Percentiles rank a stretch among this genome's conserved stretches.
phyloP scores from a whole-genome alignment of 2,329 filamentous ascomycete genomes.

The Sporothrix inflata region DNA sequence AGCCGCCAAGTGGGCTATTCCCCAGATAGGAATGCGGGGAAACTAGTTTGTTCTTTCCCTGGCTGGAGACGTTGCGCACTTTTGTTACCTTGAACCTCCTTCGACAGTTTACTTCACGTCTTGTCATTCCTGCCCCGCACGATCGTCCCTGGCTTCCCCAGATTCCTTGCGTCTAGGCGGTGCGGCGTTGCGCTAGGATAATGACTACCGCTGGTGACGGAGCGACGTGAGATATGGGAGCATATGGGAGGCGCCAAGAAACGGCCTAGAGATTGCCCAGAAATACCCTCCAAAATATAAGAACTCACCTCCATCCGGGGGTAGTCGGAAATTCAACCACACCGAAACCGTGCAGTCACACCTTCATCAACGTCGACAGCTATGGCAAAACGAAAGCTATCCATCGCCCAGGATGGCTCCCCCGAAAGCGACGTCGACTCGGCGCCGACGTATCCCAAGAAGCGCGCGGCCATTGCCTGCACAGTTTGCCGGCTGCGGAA shows the following conservation, averaged over 20 bases:
- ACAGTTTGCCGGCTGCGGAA: neutral
- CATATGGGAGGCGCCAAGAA: neutral
- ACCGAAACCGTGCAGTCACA: neutral
- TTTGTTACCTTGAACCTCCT: too few relatives aligned
- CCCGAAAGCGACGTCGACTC: neutral
- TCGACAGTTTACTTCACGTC: neutral
- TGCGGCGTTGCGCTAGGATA: neutral
- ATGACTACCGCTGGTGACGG: neutral
- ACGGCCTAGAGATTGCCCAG: too few relatives aligned
- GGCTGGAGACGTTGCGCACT: too few relatives aligned
- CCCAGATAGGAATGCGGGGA: constrained; percentile 2
- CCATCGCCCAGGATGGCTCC: neutral
- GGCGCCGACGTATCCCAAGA: neutral
- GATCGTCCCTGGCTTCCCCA: neutral
- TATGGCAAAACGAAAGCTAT: neutral
- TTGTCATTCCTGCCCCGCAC: neutral
- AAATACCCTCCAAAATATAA: neutral
- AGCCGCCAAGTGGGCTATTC: neutral
- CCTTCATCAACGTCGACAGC: neutral
- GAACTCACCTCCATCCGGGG: neutral
- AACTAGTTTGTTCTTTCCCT: too few relatives aligned
- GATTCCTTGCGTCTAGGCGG: neutral
- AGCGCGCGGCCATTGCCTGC: neutral
- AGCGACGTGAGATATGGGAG: neutral
- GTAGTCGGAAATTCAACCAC: neutral